A percentile compares a stretch with the other conserved stretches of the same genome.
phyloP scores from a whole-genome alignment of 2,329 filamentous ascomycete species.

The Stachybotrys chlorohalonatus region DNA sequence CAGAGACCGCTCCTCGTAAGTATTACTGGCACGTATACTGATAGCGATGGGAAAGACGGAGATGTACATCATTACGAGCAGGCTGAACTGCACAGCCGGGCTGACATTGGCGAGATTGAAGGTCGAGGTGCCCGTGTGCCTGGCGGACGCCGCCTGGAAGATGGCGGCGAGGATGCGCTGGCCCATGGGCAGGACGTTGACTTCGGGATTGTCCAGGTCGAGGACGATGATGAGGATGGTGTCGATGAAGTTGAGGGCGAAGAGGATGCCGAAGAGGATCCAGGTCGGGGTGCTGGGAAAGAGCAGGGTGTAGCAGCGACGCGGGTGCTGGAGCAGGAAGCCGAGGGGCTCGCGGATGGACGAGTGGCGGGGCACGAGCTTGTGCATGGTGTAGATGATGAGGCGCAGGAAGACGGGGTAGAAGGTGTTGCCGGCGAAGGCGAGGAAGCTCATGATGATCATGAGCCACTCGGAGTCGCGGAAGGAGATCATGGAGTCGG shows the following conservation, averaged over 20 bases:
- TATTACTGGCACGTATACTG: constrained; percentile 49
- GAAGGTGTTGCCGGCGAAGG: constrained; percentile 43
- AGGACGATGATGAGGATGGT: constrained; percentile 43
- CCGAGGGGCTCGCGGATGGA: constrained; percentile 33
- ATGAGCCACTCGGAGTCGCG: constrained; percentile 32
- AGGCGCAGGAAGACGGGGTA: constrained; percentile 51
- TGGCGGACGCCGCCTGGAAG: constrained; percentile 46
- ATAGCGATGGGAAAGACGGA: constrained; percentile 53
- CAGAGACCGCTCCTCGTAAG: constrained; percentile 52
- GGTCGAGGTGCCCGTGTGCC: constrained; percentile 37
- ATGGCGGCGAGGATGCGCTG: constrained; percentile 45
- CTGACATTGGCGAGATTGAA: constrained; percentile 40
- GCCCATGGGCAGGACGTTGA: constrained; percentile 33
- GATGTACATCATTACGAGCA: constrained; percentile 60
- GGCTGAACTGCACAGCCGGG: constrained; percentile 47
- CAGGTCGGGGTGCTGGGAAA: constrained; percentile 53
- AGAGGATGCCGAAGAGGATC: constrained; percentile 41
- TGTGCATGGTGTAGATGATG: constrained; percentile 47
- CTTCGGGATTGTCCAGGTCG: constrained; percentile 41
- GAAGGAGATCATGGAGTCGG: constrained; percentile 44
- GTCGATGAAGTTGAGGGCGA: constrained; percentile 45
- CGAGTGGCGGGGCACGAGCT: constrained; percentile 28
- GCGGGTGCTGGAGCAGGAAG: constrained; percentile 54
- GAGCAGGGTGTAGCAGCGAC: constrained; percentile 53
- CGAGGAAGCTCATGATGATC: constrained; percentile 37